Evolutionary conservation across 192 early-diverging fungal genomes (phyloP).

Genomic region (Umbelopsis sp.): DNA sequence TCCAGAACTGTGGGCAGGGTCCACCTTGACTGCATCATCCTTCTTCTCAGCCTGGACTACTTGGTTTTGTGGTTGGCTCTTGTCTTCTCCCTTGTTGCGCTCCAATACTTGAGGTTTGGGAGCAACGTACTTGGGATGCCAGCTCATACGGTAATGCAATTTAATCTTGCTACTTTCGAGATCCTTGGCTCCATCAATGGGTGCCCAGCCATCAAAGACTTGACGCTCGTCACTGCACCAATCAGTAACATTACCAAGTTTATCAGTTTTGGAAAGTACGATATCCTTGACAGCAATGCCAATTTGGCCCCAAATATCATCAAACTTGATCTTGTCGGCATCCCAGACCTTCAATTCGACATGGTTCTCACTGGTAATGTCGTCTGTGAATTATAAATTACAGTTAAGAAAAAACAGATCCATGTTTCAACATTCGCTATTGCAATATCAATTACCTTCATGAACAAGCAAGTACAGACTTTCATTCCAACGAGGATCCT

Average conservation of each 20-base stretch:
- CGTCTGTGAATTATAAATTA: conserved; percentile 9
- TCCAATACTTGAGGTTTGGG: conserved; percentile 19
- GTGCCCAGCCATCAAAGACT: conserved; percentile 34
- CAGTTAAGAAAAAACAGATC: not conserved
- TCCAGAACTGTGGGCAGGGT: conserved; percentile 5
- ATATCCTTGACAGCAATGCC: conserved; percentile 25
- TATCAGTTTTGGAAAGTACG: conserved; percentile 15
- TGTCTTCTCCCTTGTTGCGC: not conserved
- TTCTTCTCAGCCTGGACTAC: not conserved
- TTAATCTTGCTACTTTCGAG: conserved; percentile 25
- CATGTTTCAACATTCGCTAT: too few relatives aligned
- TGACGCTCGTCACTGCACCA: conserved; percentile 26
- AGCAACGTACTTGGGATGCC: conserved; percentile 34
- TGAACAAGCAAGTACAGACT: conserved; percentile 25
- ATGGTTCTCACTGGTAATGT: conserved; percentile 22
- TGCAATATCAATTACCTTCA: conserved; percentile 11
- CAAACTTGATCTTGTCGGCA: conserved; percentile 33
- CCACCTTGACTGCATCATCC: not conserved
- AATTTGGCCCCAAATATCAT: conserved; percentile 29
- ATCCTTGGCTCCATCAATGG: conserved; percentile 31
- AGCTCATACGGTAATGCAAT: conserved; percentile 28
- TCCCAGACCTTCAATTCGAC: conserved; percentile 38
- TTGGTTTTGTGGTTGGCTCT: not conserved
- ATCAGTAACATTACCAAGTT: conserved; percentile 25
- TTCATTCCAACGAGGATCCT: conserved; percentile 34